phyloP scores from a whole-genome alignment of 768 basidiomycete species.

The Serendipita sp. region DNA sequence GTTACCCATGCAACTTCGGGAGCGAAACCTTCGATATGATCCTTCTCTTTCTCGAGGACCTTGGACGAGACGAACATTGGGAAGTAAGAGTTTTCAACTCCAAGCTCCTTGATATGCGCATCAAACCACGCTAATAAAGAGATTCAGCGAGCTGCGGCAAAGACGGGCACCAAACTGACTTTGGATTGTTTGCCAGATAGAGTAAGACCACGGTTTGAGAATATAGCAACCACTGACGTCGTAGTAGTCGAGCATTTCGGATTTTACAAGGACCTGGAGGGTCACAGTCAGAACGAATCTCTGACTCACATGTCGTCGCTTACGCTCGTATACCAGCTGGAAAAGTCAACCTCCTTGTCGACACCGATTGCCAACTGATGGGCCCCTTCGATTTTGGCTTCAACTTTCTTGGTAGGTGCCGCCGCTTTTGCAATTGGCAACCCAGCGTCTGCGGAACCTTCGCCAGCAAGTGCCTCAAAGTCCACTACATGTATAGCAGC shows the following conservation, averaged over 20 bases:
- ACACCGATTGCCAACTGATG: conserved; percentile 88
- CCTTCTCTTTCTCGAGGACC: conserved; percentile 90
- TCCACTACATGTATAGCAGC: conserved; percentile 51
- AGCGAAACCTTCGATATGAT: conserved; percentile 98
- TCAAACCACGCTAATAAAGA: conserved; percentile 76
- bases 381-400: conserved; percentile 70
- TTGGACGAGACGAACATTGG: conserved; percentile 94
- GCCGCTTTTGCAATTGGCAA: conserved; percentile 23
- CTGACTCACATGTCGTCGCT: background rate
- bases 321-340: conserved; percentile 87
- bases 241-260: conserved; percentile 99
- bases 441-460: conserved; percentile 16
- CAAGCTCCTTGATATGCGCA: conserved; percentile 76
- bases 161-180: conserved; percentile 28
- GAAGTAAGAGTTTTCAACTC: conserved; percentile 95
- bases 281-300: background rate
- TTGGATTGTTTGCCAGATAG: conserved; percentile 94
- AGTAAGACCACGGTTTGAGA: conserved; percentile 92
- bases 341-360: conserved; percentile 91
- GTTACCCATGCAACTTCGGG: conserved; percentile 99
- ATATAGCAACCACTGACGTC: conserved; percentile 98
- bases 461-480: conserved; percentile 39
- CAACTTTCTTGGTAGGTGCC: conserved; percentile 45
- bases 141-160: conserved; percentile 3
- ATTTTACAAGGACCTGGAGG: conserved; percentile 79